phyloP scores from a whole-genome alignment of 176 grass and related monocot species.

The Rhynchospora tenuis region DNA sequence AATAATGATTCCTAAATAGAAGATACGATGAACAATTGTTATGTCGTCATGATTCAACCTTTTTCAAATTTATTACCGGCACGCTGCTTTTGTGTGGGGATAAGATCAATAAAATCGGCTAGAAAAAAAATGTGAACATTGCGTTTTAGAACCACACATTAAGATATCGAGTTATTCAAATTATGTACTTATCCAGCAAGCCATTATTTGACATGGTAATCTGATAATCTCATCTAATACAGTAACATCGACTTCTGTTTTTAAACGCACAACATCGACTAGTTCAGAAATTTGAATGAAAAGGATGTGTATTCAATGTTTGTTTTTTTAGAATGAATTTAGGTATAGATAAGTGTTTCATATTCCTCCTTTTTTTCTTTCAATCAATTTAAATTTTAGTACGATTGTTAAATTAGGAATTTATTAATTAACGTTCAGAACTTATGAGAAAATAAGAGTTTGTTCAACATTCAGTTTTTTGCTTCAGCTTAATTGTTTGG shows the following conservation, averaged over 20 bases:
- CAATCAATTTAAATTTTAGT: too few relatives aligned
- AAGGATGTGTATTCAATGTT: background rate
- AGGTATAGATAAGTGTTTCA: too few relatives aligned
- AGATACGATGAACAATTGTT: background rate
- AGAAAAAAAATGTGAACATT: background rate
- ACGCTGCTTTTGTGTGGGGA: background rate
- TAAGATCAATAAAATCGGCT: background rate
- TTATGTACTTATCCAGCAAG: background rate
- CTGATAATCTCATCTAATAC: background rate
- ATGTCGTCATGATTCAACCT: background rate
- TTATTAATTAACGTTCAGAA: too few relatives aligned
- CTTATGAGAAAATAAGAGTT: too few relatives aligned
- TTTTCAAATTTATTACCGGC: background rate
- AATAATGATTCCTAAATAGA: background rate
- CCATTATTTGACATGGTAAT: background rate
- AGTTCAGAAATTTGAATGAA: background rate
- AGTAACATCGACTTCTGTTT: background rate
- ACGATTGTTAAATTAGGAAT: too few relatives aligned
- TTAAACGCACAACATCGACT: background rate
- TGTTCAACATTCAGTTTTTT: too few relatives aligned
- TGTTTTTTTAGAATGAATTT: too few relatives aligned
- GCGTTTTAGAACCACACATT: background rate
- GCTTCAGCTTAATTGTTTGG: too few relatives aligned
- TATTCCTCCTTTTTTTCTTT: too few relatives aligned
- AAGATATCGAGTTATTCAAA: background rate